Evolutionary conservation across 176 grass and related monocot genomes (phyloP), one percentile per base, ranked within the genome.

Genomic region (Aegilops bicornis): DNA sequence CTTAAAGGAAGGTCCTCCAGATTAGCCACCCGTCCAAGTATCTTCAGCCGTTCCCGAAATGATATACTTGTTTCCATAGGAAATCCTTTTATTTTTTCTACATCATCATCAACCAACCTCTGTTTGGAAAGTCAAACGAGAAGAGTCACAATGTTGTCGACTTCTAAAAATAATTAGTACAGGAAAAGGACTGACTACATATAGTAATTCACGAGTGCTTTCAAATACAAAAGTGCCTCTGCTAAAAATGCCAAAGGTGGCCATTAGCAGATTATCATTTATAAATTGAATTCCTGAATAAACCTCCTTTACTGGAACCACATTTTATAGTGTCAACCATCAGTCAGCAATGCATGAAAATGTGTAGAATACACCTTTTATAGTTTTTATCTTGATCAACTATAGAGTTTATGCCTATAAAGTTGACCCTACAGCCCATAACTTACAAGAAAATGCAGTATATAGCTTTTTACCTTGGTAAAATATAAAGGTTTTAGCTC

Each of bases 1-100:
- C 92, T 99, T 64, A 99, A 87, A 90, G 94, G 92, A 86, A 99
- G 89, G 73, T 99, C 97, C 58, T 99, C 97, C 80, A 99, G 62
- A 93, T 99, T 99, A 77, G 92, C 88, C 60, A 97, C 89, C 25
- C 90, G 90, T 22, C 92, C 97, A 60, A 99, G 94, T 85, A 99
- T 97, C 88, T 99, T 99, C 37, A 99, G 68, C 76, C 94, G 83
- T 79, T 99, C 94, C 73, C 97, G 91, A 89, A 93, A 96, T 74
- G 97, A 92, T 73, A 90, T 35, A 16, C 67, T 90, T 69, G 89
- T 77, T 79, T 99, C 94, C 90, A 97, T 85, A 50, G 97, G 88
- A 86, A 99, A 99, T 14, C 62, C 62, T 80, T 92, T 99, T 65
- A 96, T 86, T 69, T 86, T 99, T 91, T 99, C 97, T 24, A 89